Conservation (phyloP, 2,329 filamentous ascomycete species). For the Teratosphaeria pseudoeucalypti region DNA sequence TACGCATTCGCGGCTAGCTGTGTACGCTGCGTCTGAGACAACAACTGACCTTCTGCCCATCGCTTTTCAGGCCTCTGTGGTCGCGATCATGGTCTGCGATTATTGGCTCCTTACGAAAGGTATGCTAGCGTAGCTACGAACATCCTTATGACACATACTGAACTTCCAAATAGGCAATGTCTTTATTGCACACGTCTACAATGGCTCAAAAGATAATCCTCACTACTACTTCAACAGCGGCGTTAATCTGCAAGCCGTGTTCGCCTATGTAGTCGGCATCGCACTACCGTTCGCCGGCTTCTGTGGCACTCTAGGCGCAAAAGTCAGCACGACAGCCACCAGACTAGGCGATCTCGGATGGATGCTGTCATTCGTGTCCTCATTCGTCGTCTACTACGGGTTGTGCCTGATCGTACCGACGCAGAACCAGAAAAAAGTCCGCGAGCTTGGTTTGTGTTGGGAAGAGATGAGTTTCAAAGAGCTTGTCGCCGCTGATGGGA, state of each 20-base stretch:
- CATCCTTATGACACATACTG: not conserved
- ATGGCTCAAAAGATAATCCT: conserved; percentile 35
- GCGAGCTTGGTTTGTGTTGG: conserved; percentile 23
- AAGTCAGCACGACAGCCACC: conserved; percentile 23
- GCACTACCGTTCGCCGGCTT: conserved; percentile 48
- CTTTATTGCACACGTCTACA: conserved; percentile 28
- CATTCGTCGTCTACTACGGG: conserved; percentile 43
- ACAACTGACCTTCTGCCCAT: not conserved
- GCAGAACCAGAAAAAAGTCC: conserved; percentile 25
- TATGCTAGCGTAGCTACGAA: conserved; percentile 17
- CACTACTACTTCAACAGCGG: conserved; percentile 44
- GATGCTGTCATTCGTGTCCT: conserved; percentile 50
- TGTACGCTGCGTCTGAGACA: not conserved
- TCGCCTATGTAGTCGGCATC: conserved; percentile 48
- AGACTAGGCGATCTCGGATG: conserved; percentile 48
- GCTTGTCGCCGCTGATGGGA: conserved; percentile 10
- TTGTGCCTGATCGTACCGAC: conserved; percentile 32
- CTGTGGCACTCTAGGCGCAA: conserved; percentile 31
- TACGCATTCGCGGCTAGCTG: conserved; percentile 5
- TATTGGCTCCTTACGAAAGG: conserved; percentile 44
- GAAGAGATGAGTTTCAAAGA: conserved; percentile 15
- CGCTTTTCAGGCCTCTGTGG: conserved; percentile 41
- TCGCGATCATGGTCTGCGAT: conserved; percentile 49
- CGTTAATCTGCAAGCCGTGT: conserved; percentile 49
- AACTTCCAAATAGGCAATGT: conserved; percentile 3